A percentile compares a stretch with the other conserved stretches of the same genome.
Evolutionary conservation across 345 rosid species (phyloP).

Genomic region (Rhizophora mangle): DNA sequence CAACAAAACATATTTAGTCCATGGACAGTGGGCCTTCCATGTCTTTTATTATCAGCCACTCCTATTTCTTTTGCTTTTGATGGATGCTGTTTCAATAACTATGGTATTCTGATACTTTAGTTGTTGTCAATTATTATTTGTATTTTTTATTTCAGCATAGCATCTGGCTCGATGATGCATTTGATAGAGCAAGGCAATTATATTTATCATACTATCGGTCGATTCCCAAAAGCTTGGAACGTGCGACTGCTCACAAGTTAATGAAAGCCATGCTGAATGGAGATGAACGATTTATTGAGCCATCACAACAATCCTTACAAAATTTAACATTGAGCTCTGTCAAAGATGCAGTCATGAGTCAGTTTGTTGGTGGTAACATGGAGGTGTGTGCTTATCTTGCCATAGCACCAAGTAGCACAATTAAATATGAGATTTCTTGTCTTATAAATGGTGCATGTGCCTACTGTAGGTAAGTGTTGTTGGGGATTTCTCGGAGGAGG

Average conservation of each 20-base stretch:
- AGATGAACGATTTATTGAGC: constrained; percentile 95
- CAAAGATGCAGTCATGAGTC: constrained; percentile 91
- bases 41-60: not conserved
- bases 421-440: constrained; percentile 12
- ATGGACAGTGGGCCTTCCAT: constrained; percentile 4
- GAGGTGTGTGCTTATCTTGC: constrained; percentile 52
- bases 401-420: not conserved
- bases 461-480: constrained; percentile 77
- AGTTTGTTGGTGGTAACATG: constrained; percentile 90
- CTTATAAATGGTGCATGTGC: constrained; percentile 14
- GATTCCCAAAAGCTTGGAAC: constrained; percentile 98
- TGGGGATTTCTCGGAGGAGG: constrained; percentile 92
- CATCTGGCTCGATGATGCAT: constrained; percentile 99
- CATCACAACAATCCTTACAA: constrained; percentile 79
- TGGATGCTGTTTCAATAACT: not conserved
- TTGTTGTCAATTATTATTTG: constrained; percentile 12
- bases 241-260: constrained; percentile 98
- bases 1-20: constrained; percentile 6
- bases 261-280: constrained; percentile 96
- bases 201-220: constrained; percentile 92
- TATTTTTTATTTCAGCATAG: constrained; percentile 72
- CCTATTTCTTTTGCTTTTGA: not conserved
- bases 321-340: constrained; percentile 69
- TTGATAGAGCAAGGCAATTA: constrained; percentile 93
- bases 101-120: not conserved